A percentile compares a stretch with the other conserved stretches of the same genome.
These are phyloP conservation scores for Glycine latifolia DNA, from an alignment of 306 rosid genomes.

Conservation along the genomic window DNA sequence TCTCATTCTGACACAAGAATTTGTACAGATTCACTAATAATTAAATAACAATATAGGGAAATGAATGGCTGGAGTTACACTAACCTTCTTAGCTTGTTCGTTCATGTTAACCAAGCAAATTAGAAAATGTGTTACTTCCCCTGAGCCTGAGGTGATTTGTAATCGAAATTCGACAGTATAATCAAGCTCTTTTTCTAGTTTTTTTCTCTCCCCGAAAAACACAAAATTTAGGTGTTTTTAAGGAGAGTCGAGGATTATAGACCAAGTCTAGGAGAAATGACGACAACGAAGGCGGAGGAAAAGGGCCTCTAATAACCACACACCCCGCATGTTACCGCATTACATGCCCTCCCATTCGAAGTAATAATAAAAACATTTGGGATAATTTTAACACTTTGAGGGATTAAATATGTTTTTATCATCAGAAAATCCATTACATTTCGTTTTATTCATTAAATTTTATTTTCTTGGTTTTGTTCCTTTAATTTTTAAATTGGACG, in stretches of 20 bases:
- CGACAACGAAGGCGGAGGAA: conserved; percentile 43
- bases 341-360: neutral
- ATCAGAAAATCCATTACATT: too few species aligned
- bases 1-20: conserved; percentile 46
- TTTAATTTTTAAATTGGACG: too few species aligned
- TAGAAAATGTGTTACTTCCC: neutral
- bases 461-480: too few species aligned
- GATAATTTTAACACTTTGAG: too few species aligned
- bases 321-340: conserved; percentile 17
- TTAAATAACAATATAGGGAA: neutral
- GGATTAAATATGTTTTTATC: too few species aligned
- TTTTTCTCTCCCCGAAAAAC: neutral
- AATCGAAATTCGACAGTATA: neutral
- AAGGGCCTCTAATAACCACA: conserved; percentile 31
- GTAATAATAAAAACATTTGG: too few species aligned
- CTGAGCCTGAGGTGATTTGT: conserved; percentile 19
- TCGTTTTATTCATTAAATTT: too few species aligned
- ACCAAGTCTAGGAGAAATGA: conserved; percentile 9
- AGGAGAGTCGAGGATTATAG: conserved; percentile 20
- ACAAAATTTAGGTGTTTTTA: neutral
- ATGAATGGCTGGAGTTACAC: conserved; percentile 19
- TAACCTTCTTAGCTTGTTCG: conserved; percentile 55
- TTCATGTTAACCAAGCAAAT: conserved; percentile 53
- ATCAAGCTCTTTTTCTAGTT: neutral
- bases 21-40: conserved; percentile 13